Conservation (phyloP, 2,329 filamentous ascomycete species). For the Pseudogymnoascus destructans region DNA sequence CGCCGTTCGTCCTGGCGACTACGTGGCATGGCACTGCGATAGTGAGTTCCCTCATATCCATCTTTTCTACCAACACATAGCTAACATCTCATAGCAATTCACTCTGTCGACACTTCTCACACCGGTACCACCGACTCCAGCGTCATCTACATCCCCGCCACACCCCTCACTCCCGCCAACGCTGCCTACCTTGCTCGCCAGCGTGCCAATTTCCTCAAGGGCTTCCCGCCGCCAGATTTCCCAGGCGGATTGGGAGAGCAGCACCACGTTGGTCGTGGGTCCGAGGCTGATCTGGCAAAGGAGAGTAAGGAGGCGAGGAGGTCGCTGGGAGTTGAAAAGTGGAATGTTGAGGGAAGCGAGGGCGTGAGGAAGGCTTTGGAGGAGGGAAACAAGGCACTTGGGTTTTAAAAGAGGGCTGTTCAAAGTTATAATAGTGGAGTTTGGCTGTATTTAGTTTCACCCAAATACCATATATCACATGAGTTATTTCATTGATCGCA, state of each 20-base stretch:
- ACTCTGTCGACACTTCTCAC: conserved; percentile 73
- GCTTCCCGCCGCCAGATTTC: conserved; percentile 57
- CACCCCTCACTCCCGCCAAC: conserved; percentile 65
- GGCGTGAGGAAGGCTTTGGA: not conserved
- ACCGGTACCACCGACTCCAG: conserved; percentile 59
- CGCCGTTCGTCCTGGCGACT: conserved; percentile 51
- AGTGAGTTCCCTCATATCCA: conserved; percentile 13
- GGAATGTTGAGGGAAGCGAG: not conserved
- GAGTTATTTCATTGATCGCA: not conserved
- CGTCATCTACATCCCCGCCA: conserved; percentile 81
- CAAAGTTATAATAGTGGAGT: not conserved
- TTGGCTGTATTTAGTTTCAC: not conserved
- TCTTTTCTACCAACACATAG: not conserved
- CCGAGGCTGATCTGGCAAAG: not conserved
- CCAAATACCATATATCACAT: not conserved
- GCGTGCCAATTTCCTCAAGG: conserved; percentile 54
- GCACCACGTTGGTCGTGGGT: conserved; percentile 35
- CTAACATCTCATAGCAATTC: conserved; percentile 28
- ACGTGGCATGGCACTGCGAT: conserved; percentile 48
- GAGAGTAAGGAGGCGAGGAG: not conserved
- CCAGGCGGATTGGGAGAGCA: conserved; percentile 58
- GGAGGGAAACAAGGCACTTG: conserved; percentile 1
- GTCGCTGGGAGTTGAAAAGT: not conserved
- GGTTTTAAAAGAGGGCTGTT: not conserved
- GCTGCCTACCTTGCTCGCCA: conserved; percentile 58